Evolutionary conservation across 495 filamentous ascomycete genomes (phyloP).

Genomic region (Aspergillus conjunctus): DNA sequence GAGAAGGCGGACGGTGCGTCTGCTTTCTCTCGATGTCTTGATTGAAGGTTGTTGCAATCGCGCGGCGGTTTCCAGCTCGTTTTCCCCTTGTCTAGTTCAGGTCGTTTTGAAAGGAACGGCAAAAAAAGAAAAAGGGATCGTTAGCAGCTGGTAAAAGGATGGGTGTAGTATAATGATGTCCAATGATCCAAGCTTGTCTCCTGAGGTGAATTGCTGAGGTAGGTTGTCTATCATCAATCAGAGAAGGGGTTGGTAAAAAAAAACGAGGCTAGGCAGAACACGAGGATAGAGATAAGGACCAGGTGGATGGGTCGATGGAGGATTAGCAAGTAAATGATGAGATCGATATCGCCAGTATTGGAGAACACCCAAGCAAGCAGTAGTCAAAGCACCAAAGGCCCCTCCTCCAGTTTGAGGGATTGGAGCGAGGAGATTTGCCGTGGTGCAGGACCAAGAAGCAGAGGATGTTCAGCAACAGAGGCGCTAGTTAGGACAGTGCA

Average conservation of each 20-base stretch:
- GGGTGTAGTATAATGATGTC: conserved; percentile 13
- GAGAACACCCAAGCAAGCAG: conserved; percentile 7
- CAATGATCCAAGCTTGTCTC: conserved; percentile 21
- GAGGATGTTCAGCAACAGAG: conserved; percentile 26
- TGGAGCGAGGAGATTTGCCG: conserved; percentile 27
- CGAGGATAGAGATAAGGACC: conserved; percentile 22
- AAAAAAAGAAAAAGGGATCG: conserved; percentile 6
- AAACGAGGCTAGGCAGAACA: conserved; percentile 16
- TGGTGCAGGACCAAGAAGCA: conserved; percentile 25
- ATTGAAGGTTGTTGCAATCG: conserved; percentile 15
- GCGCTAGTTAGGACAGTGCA: conserved; percentile 24
- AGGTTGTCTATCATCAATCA: conserved; percentile 21
- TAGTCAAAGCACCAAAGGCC: conserved; percentile 14
- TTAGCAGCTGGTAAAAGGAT: conserved; percentile 9
- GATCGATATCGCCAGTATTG: conserved; percentile 26
- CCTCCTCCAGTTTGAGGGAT: conserved; percentile 26
- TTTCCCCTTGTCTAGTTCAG: neutral
- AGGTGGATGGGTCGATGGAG: conserved; percentile 11
- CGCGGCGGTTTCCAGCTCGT: neutral
- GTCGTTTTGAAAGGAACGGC: neutral
- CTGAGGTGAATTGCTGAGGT: conserved; percentile 18
- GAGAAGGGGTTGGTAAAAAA: conserved; percentile 20
- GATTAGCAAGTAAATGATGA: conserved; percentile 22
- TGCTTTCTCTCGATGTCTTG: conserved; percentile 10
- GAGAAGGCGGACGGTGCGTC: conserved; percentile 12